Percentiles rank a stretch among this genome's conserved stretches.
These are phyloP conservation scores for Beauveria brongniartii DNA, from an alignment of 2,329 filamentous ascomycete species.

Conservation along the genomic window DNA sequence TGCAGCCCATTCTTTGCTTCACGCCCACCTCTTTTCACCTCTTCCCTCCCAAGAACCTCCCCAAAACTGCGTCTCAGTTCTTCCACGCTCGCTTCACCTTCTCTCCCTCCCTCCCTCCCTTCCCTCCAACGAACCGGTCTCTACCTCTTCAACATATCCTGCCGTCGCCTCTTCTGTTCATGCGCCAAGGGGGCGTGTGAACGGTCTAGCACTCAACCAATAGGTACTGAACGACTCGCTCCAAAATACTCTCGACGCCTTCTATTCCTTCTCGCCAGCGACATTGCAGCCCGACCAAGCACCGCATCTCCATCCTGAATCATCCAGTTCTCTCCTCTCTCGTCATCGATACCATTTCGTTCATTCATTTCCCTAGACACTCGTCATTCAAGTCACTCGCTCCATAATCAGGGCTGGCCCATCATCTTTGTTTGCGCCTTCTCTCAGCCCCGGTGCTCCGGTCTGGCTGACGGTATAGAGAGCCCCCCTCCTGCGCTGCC, in stretches of 20 bases:
- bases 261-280: background rate
- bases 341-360: background rate
- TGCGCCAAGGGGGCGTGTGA: conserved; percentile 8
- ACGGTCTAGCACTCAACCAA: background rate
- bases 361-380: background rate
- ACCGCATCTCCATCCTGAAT: background rate
- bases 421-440: conserved; percentile 11
- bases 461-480: conserved; percentile 24
- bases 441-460: conserved; percentile 25
- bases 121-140: background rate
- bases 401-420: background rate
- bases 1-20: conserved; percentile 3
- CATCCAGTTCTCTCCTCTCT: background rate
- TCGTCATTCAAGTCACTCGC: background rate
- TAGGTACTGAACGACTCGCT: background rate
- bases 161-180: conserved; percentile 6
- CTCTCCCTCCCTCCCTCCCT: background rate
- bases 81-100: background rate
- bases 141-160: background rate
- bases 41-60: background rate
- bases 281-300: background rate
- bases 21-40: background rate
- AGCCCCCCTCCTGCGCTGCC: conserved; percentile 21
- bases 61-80: background rate
- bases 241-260: background rate